Conservation (phyloP, 2,329 filamentous ascomycete genomes). For the Sclerotinia borealis region DNA sequence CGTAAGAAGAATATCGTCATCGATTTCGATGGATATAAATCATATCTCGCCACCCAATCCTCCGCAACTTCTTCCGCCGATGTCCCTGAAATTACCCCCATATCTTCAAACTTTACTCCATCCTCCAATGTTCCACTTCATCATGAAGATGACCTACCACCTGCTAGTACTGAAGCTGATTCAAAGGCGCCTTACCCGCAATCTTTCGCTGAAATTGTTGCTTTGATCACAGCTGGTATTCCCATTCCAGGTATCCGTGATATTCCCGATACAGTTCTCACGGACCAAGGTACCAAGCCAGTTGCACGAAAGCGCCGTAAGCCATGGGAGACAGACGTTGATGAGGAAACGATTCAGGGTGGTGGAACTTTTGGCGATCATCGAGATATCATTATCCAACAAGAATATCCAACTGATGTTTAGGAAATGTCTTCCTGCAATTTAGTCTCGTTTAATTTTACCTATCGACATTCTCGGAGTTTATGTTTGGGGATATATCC, state of each 20-base stretch:
- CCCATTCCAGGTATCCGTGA: conserved; percentile 82
- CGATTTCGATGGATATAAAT: conserved; percentile 62
- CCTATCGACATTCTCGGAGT: neutral
- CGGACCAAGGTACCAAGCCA: conserved; percentile 52
- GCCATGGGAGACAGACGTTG: conserved; percentile 70
- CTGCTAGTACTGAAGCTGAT: conserved; percentile 1
- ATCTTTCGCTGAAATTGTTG: conserved; percentile 78
- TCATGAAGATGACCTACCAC: conserved; percentile 11
- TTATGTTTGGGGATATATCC: neutral
- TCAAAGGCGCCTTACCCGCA: conserved; percentile 62
- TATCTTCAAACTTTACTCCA: neutral
- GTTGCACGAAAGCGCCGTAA: conserved; percentile 41
- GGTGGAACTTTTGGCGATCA: conserved; percentile 14
- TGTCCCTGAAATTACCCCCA: conserved; percentile 4
- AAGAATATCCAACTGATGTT: conserved; percentile 7
- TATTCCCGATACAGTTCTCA: conserved; percentile 73
- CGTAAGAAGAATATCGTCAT: conserved; percentile 45
- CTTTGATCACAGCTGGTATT: conserved; percentile 74
- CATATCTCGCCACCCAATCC: conserved; percentile 41
- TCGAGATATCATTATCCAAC: conserved; percentile 7
- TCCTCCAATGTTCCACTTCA: neutral
- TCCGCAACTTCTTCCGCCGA: conserved; percentile 11
- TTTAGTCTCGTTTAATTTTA: neutral
- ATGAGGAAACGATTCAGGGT: conserved; percentile 27
- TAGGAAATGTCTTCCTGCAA: neutral